A percentile compares a stretch with the other conserved stretches of the same genome.
phyloP scores from a whole-genome alignment of 345 rosid genomes.

The Conringia planisiliqua region DNA sequence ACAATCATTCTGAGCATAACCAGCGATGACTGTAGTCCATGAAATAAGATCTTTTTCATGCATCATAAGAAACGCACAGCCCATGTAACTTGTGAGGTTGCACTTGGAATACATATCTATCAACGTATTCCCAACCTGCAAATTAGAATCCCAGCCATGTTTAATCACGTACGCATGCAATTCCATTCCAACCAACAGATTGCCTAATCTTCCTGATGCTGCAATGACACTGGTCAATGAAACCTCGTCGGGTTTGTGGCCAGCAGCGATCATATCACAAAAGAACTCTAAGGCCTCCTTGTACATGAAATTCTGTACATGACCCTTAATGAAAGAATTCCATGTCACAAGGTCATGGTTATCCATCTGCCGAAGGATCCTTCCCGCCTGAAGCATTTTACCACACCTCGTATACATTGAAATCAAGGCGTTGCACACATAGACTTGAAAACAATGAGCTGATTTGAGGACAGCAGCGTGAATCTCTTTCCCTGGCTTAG shows the following conservation, averaged over 20 bases:
- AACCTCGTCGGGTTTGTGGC: conserved; percentile 54
- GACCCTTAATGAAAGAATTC: conserved; percentile 66
- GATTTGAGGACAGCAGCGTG: conserved; percentile 66
- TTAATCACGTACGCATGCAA: conserved; percentile 69
- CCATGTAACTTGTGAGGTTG: conserved; percentile 49
- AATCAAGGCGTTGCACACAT: conserved; percentile 67
- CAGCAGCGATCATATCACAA: conserved; percentile 43
- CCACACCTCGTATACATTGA: conserved; percentile 63
- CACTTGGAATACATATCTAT: conserved; percentile 84
- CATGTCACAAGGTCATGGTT: conserved; percentile 53
- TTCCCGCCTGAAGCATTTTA: conserved; percentile 44
- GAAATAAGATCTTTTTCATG: conserved; percentile 63
- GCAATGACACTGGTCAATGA: conserved; percentile 45
- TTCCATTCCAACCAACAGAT: conserved; percentile 66
- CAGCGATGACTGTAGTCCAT: conserved; percentile 78
- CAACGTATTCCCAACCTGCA: conserved; percentile 67
- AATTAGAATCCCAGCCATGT: conserved; percentile 47
- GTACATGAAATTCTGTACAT: conserved; percentile 55
- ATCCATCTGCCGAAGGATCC: conserved; percentile 38
- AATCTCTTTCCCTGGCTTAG: conserved; percentile 61
- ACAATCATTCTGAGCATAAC: conserved; percentile 60
- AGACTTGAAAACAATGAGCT: conserved; percentile 33
- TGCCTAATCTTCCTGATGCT: conserved; percentile 60
- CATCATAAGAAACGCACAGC: conserved; percentile 50
- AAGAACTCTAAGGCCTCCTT: conserved; percentile 53